These are phyloP conservation scores for Claviceps maximensis DNA, from an alignment of 2,329 filamentous ascomycete species.

Conservation along the genomic window DNA sequence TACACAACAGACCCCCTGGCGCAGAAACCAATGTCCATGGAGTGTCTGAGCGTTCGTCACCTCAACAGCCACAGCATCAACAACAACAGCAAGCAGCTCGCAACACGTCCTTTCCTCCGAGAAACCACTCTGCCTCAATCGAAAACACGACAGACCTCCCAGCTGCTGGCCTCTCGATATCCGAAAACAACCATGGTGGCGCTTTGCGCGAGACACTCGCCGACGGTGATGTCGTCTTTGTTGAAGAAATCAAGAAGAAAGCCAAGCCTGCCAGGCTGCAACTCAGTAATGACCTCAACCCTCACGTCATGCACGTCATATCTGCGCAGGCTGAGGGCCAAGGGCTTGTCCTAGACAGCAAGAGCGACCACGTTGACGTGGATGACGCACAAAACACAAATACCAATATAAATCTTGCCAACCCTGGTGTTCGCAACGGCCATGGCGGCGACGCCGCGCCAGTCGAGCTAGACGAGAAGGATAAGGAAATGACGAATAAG, in stretches of 20 bases:
- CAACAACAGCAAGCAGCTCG: conserved; percentile 11
- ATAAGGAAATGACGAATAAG: conserved; percentile 11
- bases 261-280: conserved; percentile 9
- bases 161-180: background rate
- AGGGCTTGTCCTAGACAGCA: conserved; percentile 41
- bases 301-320: conserved; percentile 24
- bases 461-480: conserved; percentile 8
- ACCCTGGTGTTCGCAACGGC: conserved; percentile 14
- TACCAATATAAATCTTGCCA: conserved; percentile 4
- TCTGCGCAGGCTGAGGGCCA: conserved; percentile 37
- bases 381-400: conserved; percentile 15
- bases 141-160: background rate
- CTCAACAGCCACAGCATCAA: too few species aligned
- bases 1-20: conserved; percentile 45
- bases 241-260: conserved; percentile 7
- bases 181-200: conserved; percentile 14
- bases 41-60: conserved; percentile 23
- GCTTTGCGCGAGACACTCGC: conserved; percentile 8
- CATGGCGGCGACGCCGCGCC: background rate
- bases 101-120: conserved; percentile 1
- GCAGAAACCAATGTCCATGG: conserved; percentile 42
- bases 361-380: conserved; percentile 8
- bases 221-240: conserved; percentile 2
- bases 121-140: conserved; percentile 2
- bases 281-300: conserved; percentile 12